Evolutionary conservation across 2,329 filamentous ascomycete species (phyloP).

Genomic region (Epichloe uncinata): DNA sequence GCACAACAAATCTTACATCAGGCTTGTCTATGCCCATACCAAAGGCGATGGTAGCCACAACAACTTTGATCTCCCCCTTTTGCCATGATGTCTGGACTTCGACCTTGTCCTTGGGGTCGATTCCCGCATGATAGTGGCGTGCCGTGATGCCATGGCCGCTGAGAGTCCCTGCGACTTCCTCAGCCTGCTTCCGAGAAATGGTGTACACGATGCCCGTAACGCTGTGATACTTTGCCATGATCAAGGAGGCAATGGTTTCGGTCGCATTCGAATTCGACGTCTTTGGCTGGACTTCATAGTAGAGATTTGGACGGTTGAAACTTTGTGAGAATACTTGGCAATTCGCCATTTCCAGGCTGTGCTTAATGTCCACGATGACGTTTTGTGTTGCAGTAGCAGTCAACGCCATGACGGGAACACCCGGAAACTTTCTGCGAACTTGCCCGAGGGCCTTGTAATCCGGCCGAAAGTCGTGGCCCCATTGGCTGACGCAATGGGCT

Average conservation of each 20-base stretch:
- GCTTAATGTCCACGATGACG: constrained; percentile 81
- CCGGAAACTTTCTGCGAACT: constrained; percentile 56
- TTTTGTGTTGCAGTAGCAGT: constrained; percentile 92
- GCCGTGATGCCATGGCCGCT: constrained; percentile 54
- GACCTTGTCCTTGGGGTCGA: constrained; percentile 55
- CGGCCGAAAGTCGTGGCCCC: constrained; percentile 95
- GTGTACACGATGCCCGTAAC: constrained; percentile 91
- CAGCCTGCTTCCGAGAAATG: constrained; percentile 70
- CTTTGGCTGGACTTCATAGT: constrained; percentile 73
- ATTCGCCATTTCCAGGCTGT: constrained; percentile 71
- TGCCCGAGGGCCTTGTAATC: constrained; percentile 83
- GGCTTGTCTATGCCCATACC: constrained; percentile 99
- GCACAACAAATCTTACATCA: constrained; percentile 91
- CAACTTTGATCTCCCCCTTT: constrained; percentile 66
- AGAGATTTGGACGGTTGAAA: constrained; percentile 92
- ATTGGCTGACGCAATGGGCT: constrained; percentile 98
- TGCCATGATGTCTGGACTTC: constrained; percentile 75
- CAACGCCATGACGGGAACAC: constrained; percentile 83
- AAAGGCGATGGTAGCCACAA: constrained; percentile 96
- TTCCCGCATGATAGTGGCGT: constrained; percentile 73
- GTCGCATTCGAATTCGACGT: constrained; percentile 35
- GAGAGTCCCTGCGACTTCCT: constrained; percentile 63
- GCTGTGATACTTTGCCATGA: constrained; percentile 53
- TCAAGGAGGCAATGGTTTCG: constrained; percentile 46
- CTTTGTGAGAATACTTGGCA: constrained; percentile 80